phyloP scores from a whole-genome alignment of 2,329 filamentous ascomycete species.

The Verticillium isaacii region DNA sequence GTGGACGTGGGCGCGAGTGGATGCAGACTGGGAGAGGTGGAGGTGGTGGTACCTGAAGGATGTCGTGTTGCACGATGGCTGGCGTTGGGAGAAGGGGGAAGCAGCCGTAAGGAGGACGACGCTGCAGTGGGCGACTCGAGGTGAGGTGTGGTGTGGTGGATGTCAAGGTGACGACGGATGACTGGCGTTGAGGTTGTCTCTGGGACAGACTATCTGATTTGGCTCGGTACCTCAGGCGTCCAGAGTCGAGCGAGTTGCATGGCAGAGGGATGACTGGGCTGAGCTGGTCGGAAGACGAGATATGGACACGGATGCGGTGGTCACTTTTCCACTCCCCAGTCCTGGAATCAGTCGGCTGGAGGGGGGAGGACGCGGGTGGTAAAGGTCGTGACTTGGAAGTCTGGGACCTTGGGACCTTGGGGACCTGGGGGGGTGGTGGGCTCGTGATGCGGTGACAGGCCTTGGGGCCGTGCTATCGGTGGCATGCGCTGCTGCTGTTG shows the following conservation, averaged over 20 bases:
- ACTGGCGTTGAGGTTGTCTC: neutral
- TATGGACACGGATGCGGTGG: neutral
- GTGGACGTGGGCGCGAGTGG: neutral
- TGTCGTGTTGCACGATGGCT: neutral
- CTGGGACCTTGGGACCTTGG: neutral
- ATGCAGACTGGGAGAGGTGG: neutral
- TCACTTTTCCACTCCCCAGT: neutral
- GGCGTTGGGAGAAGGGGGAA: neutral
- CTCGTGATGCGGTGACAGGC: slow-evolving; percentile 2
- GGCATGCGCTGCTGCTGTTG: neutral
- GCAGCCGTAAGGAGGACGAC: neutral
- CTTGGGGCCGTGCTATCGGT: neutral
- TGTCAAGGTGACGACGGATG: neutral
- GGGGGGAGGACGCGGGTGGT: neutral
- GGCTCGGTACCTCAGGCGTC: neutral
- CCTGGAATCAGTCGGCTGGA: too few relatives aligned
- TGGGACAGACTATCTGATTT: neutral
- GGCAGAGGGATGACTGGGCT: neutral
- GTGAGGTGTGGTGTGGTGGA: neutral
- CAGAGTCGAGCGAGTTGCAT: neutral
- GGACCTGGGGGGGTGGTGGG: neutral
- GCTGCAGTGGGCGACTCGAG: neutral
- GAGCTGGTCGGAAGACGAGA: neutral
- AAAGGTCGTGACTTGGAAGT: neutral
- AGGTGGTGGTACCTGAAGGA: neutral